These are phyloP conservation scores for Myotisia sp. DNA, from an alignment of 2,329 filamentous ascomycete genomes.

Conservation along the genomic window DNA sequence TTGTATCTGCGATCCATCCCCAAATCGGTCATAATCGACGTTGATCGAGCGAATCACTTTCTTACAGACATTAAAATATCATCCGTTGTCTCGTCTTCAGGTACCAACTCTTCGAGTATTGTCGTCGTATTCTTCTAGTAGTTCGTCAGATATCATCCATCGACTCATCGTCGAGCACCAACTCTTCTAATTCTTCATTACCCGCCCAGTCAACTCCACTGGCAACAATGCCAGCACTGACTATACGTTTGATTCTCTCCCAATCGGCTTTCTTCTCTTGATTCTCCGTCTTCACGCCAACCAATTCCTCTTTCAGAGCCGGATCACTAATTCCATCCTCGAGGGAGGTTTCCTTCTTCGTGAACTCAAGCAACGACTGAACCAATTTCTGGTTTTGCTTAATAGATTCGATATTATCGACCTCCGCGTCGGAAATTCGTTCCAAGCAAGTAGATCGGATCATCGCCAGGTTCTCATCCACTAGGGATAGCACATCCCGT, in stretches of 20 bases:
- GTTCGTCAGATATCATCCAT: conserved; percentile 8
- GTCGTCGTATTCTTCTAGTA: too few species aligned
- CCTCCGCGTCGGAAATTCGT: conserved; percentile 43
- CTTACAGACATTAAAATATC: too few species aligned
- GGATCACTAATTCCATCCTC: conserved; percentile 42
- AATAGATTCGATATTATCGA: conserved; percentile 43
- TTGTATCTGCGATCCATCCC: too few species aligned
- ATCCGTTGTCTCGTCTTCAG: too few species aligned
- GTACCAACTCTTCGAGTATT: too few species aligned
- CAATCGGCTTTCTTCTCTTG: conserved; percentile 51
- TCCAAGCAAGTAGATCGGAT: conserved; percentile 39
- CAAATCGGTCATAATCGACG: too few species aligned
- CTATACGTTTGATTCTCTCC: conserved; percentile 62
- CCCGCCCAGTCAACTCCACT: conserved; percentile 72
- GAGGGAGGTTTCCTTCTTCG: conserved; percentile 39
- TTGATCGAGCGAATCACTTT: too few species aligned
- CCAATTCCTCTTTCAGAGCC: conserved; percentile 41
- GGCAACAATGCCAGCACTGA: conserved; percentile 64
- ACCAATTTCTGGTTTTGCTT: conserved; percentile 51
- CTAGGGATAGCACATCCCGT: conserved; percentile 53
- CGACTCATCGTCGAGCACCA: conserved; percentile 50
- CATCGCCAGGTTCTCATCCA: conserved; percentile 46
- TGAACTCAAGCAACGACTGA: conserved; percentile 47
- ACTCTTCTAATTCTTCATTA: conserved; percentile 50
- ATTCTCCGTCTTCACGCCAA: conserved; percentile 44